Percentiles rank a stretch among this genome's conserved stretches.
Evolutionary conservation across 768 basidiomycete genomes (phyloP).

Genomic region (Psilocybe cubensis): DNA sequence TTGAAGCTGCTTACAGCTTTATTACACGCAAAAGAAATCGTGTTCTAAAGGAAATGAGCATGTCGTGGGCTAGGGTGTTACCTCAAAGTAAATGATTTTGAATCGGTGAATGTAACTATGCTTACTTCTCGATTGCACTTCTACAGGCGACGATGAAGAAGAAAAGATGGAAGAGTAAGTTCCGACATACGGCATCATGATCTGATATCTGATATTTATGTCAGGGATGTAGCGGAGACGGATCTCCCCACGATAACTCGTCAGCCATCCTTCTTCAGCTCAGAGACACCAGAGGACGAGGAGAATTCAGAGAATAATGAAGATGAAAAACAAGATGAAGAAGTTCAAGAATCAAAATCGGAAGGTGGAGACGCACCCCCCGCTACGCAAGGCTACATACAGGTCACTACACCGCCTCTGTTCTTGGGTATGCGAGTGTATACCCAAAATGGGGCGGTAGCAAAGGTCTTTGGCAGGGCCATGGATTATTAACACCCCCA

Average conservation of each 20-base stretch:
- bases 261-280: not conserved
- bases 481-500: slow-evolving; percentile 9
- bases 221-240: not conserved
- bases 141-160: not conserved
- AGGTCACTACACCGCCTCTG: slow-evolving; percentile 12
- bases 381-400: not conserved
- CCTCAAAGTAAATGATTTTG: not conserved
- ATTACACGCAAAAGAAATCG: slow-evolving; percentile 1
- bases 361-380: not conserved
- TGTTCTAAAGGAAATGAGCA: not conserved
- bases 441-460: slow-evolving; percentile 32
- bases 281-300: not conserved
- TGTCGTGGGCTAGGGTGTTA: slow-evolving; percentile 8
- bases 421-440: slow-evolving; percentile 41
- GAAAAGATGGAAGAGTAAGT: not conserved
- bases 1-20: not conserved
- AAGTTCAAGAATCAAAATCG: not conserved
- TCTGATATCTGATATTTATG: not conserved
- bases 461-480: slow-evolving; percentile 34
- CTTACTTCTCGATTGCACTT: not conserved
- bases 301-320: not conserved
- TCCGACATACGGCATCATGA: no score
- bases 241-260: not conserved
- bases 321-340: not conserved
- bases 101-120: not conserved